phyloP scores from a whole-genome alignment of 768 basidiomycete species.

The Tylopilus rubrobrunneus region DNA sequence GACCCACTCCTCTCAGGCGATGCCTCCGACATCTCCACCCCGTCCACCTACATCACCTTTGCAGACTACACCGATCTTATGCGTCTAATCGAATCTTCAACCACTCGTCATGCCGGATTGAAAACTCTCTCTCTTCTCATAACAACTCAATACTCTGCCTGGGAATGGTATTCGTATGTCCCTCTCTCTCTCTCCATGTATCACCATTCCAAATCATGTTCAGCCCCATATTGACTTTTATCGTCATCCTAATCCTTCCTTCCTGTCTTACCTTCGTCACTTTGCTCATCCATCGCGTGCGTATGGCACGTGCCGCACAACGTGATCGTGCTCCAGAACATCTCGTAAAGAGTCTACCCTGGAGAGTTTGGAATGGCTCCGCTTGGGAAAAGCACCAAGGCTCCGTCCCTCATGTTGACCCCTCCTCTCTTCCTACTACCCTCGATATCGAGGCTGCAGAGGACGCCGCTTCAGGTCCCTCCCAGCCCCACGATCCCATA shows the following conservation, averaged over 20 bases:
- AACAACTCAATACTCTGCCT: constrained; percentile 74
- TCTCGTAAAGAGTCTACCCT: constrained; percentile 73
- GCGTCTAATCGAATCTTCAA: constrained; percentile 66
- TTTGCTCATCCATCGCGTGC: constrained; percentile 83
- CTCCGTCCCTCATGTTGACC: constrained; percentile 24
- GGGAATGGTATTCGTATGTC: constrained; percentile 89
- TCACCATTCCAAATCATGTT: constrained; percentile 8
- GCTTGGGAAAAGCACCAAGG: constrained; percentile 76
- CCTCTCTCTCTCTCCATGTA: background rate
- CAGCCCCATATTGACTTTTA: constrained; percentile 81
- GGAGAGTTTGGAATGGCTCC: constrained; percentile 76
- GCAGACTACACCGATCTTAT: constrained; percentile 72
- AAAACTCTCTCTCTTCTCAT: constrained; percentile 73
- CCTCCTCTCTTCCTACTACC: constrained; percentile 18
- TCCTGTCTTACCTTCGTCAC: constrained; percentile 87
- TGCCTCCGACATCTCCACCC: constrained; percentile 77
- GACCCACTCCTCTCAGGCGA: constrained; percentile 50
- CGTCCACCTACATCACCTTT: constrained; percentile 85
- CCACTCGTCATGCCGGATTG: constrained; percentile 75
- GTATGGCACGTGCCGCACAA: constrained; percentile 75
- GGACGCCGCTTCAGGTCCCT: constrained; percentile 17
- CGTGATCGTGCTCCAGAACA: constrained; percentile 82
- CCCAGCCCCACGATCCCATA: constrained; percentile 34
- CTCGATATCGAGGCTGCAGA: constrained; percentile 39
- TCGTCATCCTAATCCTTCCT: constrained; percentile 86